phyloP scores from a whole-genome alignment of 1,284 basidiomycete genomes.

The Ceratorhiza oryzae-sativae region DNA sequence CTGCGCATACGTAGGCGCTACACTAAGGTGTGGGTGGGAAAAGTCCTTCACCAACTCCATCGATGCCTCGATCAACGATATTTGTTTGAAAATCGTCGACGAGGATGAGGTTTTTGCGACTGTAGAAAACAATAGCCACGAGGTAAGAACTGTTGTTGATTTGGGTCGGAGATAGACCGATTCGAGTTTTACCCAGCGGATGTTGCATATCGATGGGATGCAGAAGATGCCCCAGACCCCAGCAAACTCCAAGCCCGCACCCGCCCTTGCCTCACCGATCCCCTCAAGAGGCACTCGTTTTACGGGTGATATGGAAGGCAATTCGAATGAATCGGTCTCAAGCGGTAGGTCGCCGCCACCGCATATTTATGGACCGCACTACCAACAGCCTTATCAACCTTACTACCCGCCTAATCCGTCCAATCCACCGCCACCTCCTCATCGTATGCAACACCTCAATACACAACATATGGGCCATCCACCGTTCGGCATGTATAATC shows the following conservation, averaged over 20 bases:
- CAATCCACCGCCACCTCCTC: slow-evolving; percentile 2
- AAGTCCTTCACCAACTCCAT: neutral
- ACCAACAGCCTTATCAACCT: slow-evolving; percentile 32
- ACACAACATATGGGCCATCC: neutral
- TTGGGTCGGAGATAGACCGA: neutral
- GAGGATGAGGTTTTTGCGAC: neutral
- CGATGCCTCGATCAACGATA: slow-evolving; percentile 32
- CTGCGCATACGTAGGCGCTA: slow-evolving; percentile 25
- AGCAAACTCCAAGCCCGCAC: slow-evolving; percentile 5
- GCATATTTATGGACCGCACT: slow-evolving; percentile 28
- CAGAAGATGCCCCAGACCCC: neutral
- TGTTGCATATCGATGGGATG: slow-evolving; percentile 3
- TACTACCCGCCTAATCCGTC: slow-evolving; percentile 17
- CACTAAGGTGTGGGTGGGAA: slow-evolving; percentile 15
- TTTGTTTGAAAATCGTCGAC: slow-evolving; percentile 21
- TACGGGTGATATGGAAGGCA: neutral
- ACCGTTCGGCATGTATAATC: slow-evolving; percentile 16
- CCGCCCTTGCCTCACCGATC: neutral
- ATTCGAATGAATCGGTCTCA: slow-evolving; percentile 20
- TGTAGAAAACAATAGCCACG: slow-evolving; percentile 22
- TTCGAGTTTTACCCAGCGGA: neutral
- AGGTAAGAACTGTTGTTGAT: slow-evolving; percentile 2
- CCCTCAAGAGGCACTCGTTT: neutral
- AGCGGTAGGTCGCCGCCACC: slow-evolving; percentile 39
- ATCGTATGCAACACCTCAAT: slow-evolving; percentile 16